Conservation (phyloP, 768 basidiomycete genomes). For the Leccinum sublutescens region DNA sequence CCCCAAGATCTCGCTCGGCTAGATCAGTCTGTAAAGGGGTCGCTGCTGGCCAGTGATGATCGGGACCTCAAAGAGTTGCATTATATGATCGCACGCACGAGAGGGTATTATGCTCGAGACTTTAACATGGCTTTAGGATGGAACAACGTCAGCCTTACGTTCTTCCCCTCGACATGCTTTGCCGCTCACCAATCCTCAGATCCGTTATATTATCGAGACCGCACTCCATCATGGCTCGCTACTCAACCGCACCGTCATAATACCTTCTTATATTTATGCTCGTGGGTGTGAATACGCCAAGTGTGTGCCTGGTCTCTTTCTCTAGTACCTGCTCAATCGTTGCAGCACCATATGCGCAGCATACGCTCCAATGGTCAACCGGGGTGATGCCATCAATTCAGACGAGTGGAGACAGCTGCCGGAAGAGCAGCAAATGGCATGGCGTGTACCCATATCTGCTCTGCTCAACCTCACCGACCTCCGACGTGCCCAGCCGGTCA, state of each 20-base stretch:
- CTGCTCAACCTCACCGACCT: constrained; percentile 46
- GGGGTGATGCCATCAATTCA: constrained; percentile 41
- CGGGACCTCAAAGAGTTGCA: constrained; percentile 33
- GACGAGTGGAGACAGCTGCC: constrained; percentile 43
- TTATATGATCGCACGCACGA: constrained; percentile 35
- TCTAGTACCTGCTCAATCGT: not conserved
- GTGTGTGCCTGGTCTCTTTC: constrained; percentile 9
- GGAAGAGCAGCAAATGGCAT: constrained; percentile 35
- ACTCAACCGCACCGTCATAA: constrained; percentile 42
- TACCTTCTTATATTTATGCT: constrained; percentile 47
- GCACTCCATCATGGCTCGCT: constrained; percentile 42
- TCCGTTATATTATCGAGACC: constrained; percentile 50
- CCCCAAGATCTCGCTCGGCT: not conserved
- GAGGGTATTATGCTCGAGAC: constrained; percentile 45
- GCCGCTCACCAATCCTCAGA: constrained; percentile 24
- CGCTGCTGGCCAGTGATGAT: constrained; percentile 19
- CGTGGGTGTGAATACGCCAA: constrained; percentile 40
- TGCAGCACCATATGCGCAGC: constrained; percentile 36
- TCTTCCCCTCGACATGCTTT: not conserved
- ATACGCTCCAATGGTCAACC: constrained; percentile 44
- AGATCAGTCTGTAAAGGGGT: not conserved
- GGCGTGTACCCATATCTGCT: constrained; percentile 35
- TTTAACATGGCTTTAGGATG: constrained; percentile 45
- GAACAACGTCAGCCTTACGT: constrained; percentile 41
- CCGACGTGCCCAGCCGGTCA: constrained; percentile 36